Evolutionary conservation across 257 asterid species (phyloP).

Genomic region (Solanum pinnatisectum): DNA sequence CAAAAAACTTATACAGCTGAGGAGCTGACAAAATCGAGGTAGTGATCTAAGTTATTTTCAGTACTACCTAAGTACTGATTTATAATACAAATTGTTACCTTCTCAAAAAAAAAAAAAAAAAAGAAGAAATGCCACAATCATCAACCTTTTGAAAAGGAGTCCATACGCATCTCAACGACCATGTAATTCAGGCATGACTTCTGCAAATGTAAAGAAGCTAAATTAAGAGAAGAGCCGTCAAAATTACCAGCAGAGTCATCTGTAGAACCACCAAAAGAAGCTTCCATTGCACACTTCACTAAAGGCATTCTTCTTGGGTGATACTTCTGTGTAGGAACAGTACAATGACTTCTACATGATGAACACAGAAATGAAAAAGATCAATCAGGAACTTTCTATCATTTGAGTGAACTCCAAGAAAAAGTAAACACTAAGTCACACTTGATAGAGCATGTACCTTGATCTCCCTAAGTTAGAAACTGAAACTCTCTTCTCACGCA

Average conservation of each 20-base stretch:
- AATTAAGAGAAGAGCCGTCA: not conserved
- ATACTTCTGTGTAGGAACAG: conserved; percentile 23
- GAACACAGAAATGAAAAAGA: conserved; percentile 4
- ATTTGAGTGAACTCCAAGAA: not conserved
- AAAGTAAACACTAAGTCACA: not conserved
- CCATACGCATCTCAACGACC: not conserved
- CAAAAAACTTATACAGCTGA: no score
- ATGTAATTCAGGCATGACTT: not conserved
- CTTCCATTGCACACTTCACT: conserved; percentile 73
- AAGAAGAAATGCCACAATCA: not conserved
- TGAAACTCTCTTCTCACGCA: conserved; percentile 23
- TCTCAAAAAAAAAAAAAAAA: not conserved
- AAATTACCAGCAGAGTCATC: conserved; percentile 55
- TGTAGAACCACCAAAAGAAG: conserved; percentile 60
- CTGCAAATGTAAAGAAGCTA: not conserved
- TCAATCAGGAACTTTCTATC: not conserved
- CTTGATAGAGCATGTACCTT: conserved; percentile 10
- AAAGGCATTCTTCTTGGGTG: conserved; percentile 15
- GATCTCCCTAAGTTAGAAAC: conserved; percentile 22
- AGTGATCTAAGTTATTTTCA: not conserved
- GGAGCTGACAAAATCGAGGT: no score
- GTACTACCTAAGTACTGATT: not conserved
- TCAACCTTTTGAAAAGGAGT: not conserved
- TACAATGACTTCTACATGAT: conserved; percentile 30
- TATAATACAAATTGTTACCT: not conserved